Percentiles rank a stretch among this genome's conserved stretches.
Conservation (phyloP, 257 asterid species). For the Scutellaria minor region DNA sequence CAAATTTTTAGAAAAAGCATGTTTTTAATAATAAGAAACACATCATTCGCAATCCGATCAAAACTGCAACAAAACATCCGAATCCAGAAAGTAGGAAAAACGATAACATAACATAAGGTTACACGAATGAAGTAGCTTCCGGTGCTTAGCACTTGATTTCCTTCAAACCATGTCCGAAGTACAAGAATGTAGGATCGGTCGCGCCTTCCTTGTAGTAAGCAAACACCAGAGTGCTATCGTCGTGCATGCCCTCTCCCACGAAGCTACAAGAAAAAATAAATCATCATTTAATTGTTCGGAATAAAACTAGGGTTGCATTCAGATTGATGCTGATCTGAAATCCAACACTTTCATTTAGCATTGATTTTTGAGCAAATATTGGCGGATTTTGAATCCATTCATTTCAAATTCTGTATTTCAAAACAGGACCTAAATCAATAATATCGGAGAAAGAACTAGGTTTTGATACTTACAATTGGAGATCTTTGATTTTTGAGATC, state of each 20-base stretch:
- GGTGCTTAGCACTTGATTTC: constrained; percentile 73
- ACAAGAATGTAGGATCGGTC: constrained; percentile 82
- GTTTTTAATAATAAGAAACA: too few species aligned
- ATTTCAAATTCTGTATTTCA: too few species aligned
- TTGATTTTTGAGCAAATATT: too few species aligned
- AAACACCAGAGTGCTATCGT: constrained; percentile 70
- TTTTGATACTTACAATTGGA: constrained; percentile 71
- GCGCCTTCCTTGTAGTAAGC: constrained; percentile 93
- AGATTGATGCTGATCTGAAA: too few species aligned
- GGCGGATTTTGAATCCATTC: too few species aligned
- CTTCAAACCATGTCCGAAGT: constrained; percentile 74
- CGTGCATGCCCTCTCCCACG: constrained; percentile 91
- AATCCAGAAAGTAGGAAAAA: background rate
- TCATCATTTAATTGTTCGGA: background rate
- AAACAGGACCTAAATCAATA: background rate
- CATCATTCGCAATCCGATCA: too few species aligned
- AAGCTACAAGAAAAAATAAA: constrained; percentile 48
- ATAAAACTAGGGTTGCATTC: too few species aligned
- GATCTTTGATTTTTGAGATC: constrained; percentile 68
- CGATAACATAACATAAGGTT: background rate
- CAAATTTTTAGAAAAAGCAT: too few species aligned
- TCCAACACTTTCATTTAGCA: too few species aligned
- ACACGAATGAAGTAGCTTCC: background rate
- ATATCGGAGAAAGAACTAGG: background rate
- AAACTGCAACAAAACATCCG: too few species aligned